Conservation (phyloP, 495 filamentous ascomycete species). For the Trichocladium uniseriatum region DNA sequence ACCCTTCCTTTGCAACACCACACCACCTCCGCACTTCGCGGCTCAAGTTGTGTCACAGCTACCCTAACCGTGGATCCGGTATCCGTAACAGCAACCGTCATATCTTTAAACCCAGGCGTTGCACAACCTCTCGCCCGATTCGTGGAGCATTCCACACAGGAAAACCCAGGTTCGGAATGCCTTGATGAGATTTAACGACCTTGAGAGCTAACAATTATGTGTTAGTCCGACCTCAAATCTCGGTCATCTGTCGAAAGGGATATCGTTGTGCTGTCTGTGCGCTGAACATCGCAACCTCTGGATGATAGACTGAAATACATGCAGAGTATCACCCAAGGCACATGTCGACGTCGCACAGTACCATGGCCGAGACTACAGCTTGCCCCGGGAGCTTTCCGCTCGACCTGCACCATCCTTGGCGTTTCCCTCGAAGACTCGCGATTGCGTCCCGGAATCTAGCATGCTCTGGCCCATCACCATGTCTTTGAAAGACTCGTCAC, state of each 20-base stretch:
- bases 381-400: conserved; percentile 3
- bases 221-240: not conserved
- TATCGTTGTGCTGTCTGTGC: conserved; percentile 1
- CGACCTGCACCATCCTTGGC: not conserved
- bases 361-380: conserved; percentile 2
- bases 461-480: conserved; percentile 6
- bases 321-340: not conserved
- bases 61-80: not conserved
- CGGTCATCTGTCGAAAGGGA: not conserved
- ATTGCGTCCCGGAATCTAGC: conserved; percentile 24
- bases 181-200: too few species aligned
- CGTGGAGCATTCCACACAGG: too few species aligned
- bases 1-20: not conserved
- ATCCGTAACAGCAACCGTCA: not conserved
- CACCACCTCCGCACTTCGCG: not conserved
- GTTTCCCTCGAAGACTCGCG: conserved; percentile 26
- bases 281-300: not conserved
- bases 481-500: conserved; percentile 58
- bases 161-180: too few species aligned
- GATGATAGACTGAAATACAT: not conserved
- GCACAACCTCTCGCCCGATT: not conserved
- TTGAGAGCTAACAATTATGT: too few species aligned
- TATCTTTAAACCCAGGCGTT: not conserved
- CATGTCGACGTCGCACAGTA: not conserved
- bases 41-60: not conserved